Percentiles rank a stretch among this genome's conserved stretches.
These are phyloP conservation scores for Zanthoxylum bungeanum DNA, from an alignment of 345 rosid species.

Conservation along the genomic window DNA sequence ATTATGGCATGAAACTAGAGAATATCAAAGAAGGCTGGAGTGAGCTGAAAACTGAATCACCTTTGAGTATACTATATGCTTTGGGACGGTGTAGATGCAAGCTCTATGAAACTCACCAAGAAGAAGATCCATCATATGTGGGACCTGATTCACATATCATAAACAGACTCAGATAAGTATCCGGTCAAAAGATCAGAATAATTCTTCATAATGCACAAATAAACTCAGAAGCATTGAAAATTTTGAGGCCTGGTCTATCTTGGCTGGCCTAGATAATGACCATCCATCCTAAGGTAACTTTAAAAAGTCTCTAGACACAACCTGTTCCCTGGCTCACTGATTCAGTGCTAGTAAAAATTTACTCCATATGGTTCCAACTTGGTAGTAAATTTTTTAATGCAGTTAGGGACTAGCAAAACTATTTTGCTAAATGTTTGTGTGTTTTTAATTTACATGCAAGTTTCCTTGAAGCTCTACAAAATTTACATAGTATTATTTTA, in stretches of 20 bases:
- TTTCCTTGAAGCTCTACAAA: neutral
- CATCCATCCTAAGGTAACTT: neutral
- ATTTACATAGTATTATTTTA: neutral
- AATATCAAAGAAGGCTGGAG: neutral
- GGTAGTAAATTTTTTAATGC: neutral
- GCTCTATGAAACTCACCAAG: conserved; percentile 87
- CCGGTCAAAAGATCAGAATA: neutral
- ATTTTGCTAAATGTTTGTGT: neutral
- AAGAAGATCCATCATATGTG: conserved; percentile 73
- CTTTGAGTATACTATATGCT: conserved; percentile 65
- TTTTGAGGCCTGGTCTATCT: neutral
- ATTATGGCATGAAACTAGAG: neutral
- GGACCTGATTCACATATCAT: conserved; percentile 44
- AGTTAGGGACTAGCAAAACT: neutral
- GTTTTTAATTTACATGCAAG: neutral
- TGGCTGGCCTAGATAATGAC: neutral
- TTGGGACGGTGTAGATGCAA: conserved; percentile 89
- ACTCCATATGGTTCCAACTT: neutral
- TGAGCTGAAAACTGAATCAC: conserved; percentile 28
- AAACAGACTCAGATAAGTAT: neutral
- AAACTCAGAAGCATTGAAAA: neutral
- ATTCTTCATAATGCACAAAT: neutral
- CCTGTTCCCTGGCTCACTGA: neutral
- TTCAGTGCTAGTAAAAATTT: neutral
- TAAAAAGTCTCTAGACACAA: neutral